Evolutionary conservation across 2,329 filamentous ascomycete genomes (phyloP).

Genomic region (Pezicula radicicola): DNA sequence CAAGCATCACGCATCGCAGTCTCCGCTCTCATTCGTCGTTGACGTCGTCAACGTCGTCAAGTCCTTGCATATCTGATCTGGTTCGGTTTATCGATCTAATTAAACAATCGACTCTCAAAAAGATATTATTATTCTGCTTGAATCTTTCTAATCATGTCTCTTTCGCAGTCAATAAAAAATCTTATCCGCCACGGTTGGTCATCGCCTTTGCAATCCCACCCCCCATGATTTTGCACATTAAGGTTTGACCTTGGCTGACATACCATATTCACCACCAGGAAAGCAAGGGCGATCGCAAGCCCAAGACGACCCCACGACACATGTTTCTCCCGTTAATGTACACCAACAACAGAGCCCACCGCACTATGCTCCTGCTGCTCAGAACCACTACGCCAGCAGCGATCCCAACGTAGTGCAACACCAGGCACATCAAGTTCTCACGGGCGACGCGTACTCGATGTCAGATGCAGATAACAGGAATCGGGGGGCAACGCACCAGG

Average conservation of each 20-base stretch:
- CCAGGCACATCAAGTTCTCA: conserved; percentile 46
- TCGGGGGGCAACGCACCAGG: conserved; percentile 62
- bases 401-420: conserved; percentile 60
- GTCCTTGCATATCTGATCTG: neutral
- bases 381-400: conserved; percentile 50
- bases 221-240: conserved; percentile 3
- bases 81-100: neutral
- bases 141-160: conserved; percentile 48
- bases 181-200: conserved; percentile 84
- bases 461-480: conserved; percentile 60
- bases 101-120: neutral
- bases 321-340: conserved; percentile 50
- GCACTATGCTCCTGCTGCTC: conserved; percentile 42
- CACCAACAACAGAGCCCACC: conserved; percentile 49
- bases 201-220: neutral
- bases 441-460: conserved; percentile 58
- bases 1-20: too few relatives aligned
- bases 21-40: too few relatives aligned
- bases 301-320: conserved; percentile 53
- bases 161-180: conserved; percentile 95
- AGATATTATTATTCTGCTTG: neutral
- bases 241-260: conserved; percentile 28
- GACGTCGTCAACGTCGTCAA: neutral
- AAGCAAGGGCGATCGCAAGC: conserved; percentile 77
- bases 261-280: conserved; percentile 44